phyloP scores from a whole-genome alignment of 2,329 filamentous ascomycete genomes.

The Plectosphaerella sp. region DNA sequence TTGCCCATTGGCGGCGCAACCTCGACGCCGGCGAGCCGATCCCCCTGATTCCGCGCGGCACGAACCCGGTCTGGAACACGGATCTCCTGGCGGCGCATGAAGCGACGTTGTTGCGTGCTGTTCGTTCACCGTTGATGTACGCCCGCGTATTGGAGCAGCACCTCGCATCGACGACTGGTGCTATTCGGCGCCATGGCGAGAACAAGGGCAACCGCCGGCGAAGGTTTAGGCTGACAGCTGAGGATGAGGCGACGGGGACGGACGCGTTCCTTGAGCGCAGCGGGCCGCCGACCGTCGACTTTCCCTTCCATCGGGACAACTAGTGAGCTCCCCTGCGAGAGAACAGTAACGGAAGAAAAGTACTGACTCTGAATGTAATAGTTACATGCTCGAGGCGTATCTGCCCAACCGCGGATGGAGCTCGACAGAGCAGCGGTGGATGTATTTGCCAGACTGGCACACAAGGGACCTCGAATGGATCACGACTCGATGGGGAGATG shows the following conservation, averaged over 20 bases:
- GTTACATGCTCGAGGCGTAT: constrained; percentile 52
- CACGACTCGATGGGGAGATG: background rate
- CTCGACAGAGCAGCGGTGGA: constrained; percentile 38
- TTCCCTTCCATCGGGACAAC: constrained; percentile 51
- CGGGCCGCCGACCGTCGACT: constrained; percentile 46
- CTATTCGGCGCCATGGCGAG: constrained; percentile 31
- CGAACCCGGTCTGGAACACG: constrained; percentile 43
- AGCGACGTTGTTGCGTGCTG: constrained; percentile 36
- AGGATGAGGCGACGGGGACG: constrained; percentile 37
- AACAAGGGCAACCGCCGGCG: constrained; percentile 43
- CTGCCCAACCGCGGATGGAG: constrained; percentile 53
- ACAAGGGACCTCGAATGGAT: constrained; percentile 26
- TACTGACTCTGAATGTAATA: too few species aligned
- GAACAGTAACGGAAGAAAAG: too few species aligned
- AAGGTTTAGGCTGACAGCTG: constrained; percentile 24
- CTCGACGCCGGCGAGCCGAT: constrained; percentile 48
- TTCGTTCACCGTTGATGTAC: constrained; percentile 44
- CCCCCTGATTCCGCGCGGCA: constrained; percentile 44
- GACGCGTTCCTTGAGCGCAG: constrained; percentile 46
- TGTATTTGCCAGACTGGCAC: constrained; percentile 40
- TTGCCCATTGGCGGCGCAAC: constrained; percentile 49
- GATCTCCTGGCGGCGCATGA: constrained; percentile 37
- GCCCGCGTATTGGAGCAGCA: constrained; percentile 30
- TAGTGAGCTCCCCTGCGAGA: constrained; percentile 24
- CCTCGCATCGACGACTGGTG: constrained; percentile 21